A percentile compares a stretch with the other conserved stretches of the same genome.
Conservation (phyloP, 2,329 filamentous ascomycete species). For the Alternaria solani region DNA sequence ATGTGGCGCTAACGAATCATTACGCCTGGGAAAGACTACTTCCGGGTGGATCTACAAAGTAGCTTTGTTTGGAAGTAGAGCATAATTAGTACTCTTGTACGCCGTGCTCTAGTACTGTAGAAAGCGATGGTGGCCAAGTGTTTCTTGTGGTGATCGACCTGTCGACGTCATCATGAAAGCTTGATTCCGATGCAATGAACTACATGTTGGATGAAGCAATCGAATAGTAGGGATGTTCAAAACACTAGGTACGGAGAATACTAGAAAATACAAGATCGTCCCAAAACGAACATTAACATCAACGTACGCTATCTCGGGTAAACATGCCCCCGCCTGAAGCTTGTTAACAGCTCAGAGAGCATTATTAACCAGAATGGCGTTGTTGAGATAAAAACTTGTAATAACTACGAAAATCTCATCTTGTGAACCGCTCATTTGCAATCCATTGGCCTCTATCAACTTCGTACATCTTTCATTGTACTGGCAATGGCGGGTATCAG, state of each 20-base stretch:
- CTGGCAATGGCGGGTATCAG: fast-evolving
- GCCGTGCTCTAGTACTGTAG: neutral
- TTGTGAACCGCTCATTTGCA: neutral
- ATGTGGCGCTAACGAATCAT: neutral
- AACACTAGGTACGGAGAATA: neutral
- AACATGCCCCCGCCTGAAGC: neutral
- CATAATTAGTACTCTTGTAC: neutral
- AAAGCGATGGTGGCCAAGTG: neutral
- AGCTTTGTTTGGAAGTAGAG: neutral
- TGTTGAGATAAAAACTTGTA: neutral
- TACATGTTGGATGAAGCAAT: neutral
- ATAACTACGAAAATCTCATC: neutral
- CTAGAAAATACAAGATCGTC: neutral
- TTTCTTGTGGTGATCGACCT: neutral
- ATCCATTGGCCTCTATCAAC: neutral
- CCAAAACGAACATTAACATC: fast-evolving
- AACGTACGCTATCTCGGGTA: neutral
- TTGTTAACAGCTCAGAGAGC: neutral
- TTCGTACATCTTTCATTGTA: neutral
- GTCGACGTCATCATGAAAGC: slow-evolving; percentile 2
- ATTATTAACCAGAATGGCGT: neutral
- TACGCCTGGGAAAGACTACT: neutral
- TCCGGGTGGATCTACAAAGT: neutral
- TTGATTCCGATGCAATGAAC: neutral
- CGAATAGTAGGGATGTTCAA: neutral